Conservation (phyloP, 1,284 basidiomycete genomes). For the Cutaneotrichosporon cutaneum region DNA sequence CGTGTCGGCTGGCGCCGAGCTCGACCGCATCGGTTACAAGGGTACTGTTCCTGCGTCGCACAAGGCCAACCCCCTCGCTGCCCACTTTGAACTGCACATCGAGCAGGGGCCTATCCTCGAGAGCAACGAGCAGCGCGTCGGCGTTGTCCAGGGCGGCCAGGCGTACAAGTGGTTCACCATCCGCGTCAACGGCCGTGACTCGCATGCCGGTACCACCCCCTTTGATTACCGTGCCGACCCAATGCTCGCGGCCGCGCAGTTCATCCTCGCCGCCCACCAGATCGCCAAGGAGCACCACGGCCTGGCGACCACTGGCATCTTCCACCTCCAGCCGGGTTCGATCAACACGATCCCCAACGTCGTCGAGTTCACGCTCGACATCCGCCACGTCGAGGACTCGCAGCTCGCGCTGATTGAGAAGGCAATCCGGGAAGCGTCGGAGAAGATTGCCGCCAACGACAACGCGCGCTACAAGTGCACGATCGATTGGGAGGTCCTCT, state of each 20-base stretch:
- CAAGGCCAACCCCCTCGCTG: slow-evolving; percentile 28
- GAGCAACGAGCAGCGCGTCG: slow-evolving; percentile 22
- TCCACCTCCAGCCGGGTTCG: slow-evolving; percentile 18
- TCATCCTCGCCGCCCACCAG: slow-evolving; percentile 23
- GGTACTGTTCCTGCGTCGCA: slow-evolving; percentile 12
- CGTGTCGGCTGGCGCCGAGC: slow-evolving; percentile 21
- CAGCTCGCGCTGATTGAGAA: slow-evolving; percentile 22
- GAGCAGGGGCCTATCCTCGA: slow-evolving; percentile 40
- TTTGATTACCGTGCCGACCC: slow-evolving; percentile 30
- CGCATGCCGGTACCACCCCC: slow-evolving; percentile 37
- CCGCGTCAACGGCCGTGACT: slow-evolving; percentile 27
- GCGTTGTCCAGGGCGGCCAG: slow-evolving; percentile 34
- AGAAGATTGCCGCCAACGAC: slow-evolving; percentile 3
- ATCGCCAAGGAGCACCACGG: slow-evolving; percentile 22
- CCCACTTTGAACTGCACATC: slow-evolving; percentile 43
- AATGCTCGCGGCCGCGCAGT: slow-evolving; percentile 18
- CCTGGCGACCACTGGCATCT: slow-evolving; percentile 29
- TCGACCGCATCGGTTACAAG: slow-evolving; percentile 22
- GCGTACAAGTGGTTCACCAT: slow-evolving; percentile 36
- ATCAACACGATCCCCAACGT: slow-evolving; percentile 32
- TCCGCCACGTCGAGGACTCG: slow-evolving; percentile 26
- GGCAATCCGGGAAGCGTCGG: slow-evolving; percentile 14
- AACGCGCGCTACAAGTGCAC: slow-evolving; percentile 8
- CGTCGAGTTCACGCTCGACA: slow-evolving; percentile 31
- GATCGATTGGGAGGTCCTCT: slow-evolving; percentile 14